Base-by-base conservation (phyloP, 2,329 filamentous ascomycete genomes). In the Penicillium sp. region DNA sequence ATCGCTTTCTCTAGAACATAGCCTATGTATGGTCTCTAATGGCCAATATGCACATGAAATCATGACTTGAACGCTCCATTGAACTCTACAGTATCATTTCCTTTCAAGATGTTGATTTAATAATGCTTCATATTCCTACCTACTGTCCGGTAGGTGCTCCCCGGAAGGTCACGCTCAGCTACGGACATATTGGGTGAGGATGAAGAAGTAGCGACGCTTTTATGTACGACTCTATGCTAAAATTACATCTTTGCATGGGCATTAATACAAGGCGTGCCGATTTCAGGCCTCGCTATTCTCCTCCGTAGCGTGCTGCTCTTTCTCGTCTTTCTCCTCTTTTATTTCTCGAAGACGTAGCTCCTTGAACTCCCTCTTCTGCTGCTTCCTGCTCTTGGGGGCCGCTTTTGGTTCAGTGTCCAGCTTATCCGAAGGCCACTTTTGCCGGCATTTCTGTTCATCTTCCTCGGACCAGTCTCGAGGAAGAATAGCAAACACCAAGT, bases 401-500 rank as follows among this genome's bases (percentile, higher is more conserved):
- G 57, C 58, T 5, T 63, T 61, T n/a, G 65, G 64, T 16, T 68
- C 64, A 5, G 62, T 65, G 13, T 61, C 65, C 4, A 86, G 79
- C 67, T 82, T 80, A 64, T 85, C 85, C 18, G 85, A 84, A 0
- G 87, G 86, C 85, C 87, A 92, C 62, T 83, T 85, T 54, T 83
- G 80, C 64, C 83, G 78, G 52, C 88, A 87, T 33, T 83, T 82
- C 35, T 83, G 83, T 77, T 99, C 95, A 65, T 96, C 91, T 60
- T 89, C 90, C 37, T 86, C 88, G 0, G 82, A 88, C 95, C 95
- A 99, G 62, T 90, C 88, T 44, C 87, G 83, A n/a, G 95, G 94
- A 60, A 99, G 77, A 3, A 95, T 81, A 0, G 95, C 95, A 78
- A 99, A 99, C 4, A 96, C 90, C 4, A 99, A 83, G 74, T 99